phyloP scores from a whole-genome alignment of 1,284 basidiomycete genomes.

The Malassezia nana region DNA sequence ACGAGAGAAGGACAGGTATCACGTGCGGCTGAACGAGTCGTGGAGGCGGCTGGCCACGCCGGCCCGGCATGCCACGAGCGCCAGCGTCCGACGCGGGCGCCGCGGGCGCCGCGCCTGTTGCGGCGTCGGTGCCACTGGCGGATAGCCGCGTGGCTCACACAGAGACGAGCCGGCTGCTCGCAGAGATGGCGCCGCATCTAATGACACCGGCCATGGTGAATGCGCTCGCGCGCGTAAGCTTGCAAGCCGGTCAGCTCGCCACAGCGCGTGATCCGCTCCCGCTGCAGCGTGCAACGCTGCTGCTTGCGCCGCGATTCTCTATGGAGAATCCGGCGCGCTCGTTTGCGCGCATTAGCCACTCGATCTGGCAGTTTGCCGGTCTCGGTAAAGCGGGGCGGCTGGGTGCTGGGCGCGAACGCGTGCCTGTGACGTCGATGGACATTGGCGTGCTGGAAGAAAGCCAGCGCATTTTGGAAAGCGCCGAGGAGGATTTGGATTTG shows the following conservation, averaged over 20 bases:
- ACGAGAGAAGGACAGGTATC: background rate
- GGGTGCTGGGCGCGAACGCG: background rate
- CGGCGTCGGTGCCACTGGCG: background rate
- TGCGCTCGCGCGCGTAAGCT: slow-evolving; percentile 32
- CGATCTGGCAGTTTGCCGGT: slow-evolving; percentile 21
- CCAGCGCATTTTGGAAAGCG: slow-evolving; percentile 38
- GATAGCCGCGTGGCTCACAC: background rate
- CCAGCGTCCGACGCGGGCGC: background rate
- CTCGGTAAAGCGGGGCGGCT: background rate
- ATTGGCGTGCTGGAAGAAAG: slow-evolving; percentile 40
- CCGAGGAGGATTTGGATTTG: slow-evolving; percentile 23
- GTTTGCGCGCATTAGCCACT: slow-evolving; percentile 36
- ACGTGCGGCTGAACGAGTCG: background rate
- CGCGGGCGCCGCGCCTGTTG: background rate
- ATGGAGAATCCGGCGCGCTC: slow-evolving; percentile 39
- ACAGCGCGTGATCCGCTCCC: slow-evolving; percentile 23
- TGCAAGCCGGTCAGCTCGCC: slow-evolving; percentile 26
- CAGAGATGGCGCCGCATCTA: slow-evolving; percentile 46
- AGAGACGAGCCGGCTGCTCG: slow-evolving; percentile 35
- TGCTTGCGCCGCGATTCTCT: slow-evolving; percentile 33
- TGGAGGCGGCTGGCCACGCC: background rate
- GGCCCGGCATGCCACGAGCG: background rate
- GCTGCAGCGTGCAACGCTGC: slow-evolving; percentile 28
- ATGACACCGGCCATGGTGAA: slow-evolving; percentile 43
- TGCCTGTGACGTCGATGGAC: slow-evolving; percentile 32